Base-by-base conservation (phyloP, 208 protist genomes). In the Trypanosoma melophagium region DNA sequence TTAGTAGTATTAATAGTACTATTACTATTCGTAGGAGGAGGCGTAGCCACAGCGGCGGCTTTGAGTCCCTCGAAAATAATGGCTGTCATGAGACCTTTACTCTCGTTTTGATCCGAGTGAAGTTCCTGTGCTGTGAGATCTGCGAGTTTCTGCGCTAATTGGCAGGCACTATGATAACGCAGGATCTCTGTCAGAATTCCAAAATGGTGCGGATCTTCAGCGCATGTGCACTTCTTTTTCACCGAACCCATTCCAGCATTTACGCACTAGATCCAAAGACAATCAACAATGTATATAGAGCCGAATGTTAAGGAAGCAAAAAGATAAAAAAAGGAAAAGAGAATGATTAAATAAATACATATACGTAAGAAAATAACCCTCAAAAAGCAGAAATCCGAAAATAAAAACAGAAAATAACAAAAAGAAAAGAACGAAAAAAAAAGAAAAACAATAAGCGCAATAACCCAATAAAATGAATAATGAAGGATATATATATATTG, bases 31-130 rank as follows among this genome's bases (percentile, higher is more conserved):
- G 28, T 1, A 35, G 28, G 28, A 35, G 28, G 28, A 35, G 28
- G 28, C 1, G 28, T 35, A 5, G 28, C 28, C 1, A 35, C 14
- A 24, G 63, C 72, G 19, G 50, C 41, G 9, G 53, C 42, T 53
- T 83, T 67, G 12, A 77, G 60, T 2, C 78, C 73, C 52, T 83
- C 78, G 47, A 83, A 83, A 59, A 83, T 71, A 25, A 66, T 64
- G 5, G 60, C 59, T 2, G 78, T 66, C 44, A 83, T 56, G 12
- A 83, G 60, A 3, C 78, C 78, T 63, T 49, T 64, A 22, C 66
- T 57, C 14, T 76, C 64, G 24, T 25, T 0, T 24, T 56, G 24
- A 21, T 45, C 55, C 10, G 9, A 5, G 21, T 41, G 64, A 19
- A 69, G 52, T 50, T 66, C 60, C 16, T 22, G 1, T 35, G 45